Conservation (phyloP, 345 rosid species). For the Moricandia arvensis region DNA sequence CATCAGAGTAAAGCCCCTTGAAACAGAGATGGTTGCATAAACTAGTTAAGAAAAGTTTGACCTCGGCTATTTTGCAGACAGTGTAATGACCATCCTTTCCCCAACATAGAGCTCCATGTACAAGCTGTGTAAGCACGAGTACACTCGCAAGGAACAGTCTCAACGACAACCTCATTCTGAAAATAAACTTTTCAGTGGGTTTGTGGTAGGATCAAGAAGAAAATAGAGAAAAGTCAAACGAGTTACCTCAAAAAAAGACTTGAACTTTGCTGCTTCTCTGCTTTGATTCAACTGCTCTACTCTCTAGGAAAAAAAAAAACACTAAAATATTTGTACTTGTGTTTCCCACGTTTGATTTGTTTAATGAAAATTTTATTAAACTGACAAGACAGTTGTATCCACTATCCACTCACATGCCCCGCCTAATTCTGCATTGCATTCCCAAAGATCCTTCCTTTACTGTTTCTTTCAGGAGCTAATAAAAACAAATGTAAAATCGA, state of each 20-base stretch:
- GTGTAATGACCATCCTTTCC: constrained; percentile 84
- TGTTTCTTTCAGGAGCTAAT: background rate
- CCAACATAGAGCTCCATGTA: constrained; percentile 64
- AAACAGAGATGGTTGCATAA: background rate
- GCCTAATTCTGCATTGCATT: background rate
- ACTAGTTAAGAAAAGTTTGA: background rate
- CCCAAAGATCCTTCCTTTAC: constrained; percentile 13
- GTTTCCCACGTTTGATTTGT: background rate
- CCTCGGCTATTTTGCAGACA: constrained; percentile 84
- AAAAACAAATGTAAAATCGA: too few species aligned
- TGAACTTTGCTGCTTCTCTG: background rate
- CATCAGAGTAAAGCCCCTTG: background rate
- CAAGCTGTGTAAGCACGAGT: constrained; percentile 54
- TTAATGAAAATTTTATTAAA: background rate
- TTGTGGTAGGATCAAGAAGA: background rate
- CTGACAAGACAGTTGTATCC: background rate
- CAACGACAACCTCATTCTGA: constrained; percentile 36
- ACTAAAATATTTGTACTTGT: too few species aligned
- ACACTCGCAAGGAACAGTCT: constrained; percentile 40
- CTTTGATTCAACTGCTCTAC: background rate
- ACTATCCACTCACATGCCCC: background rate
- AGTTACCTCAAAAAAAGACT: constrained; percentile 1
- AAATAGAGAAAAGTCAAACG: constrained; percentile 1
- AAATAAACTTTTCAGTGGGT: background rate
- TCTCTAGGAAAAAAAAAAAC: too few species aligned